Percentiles rank a stretch among this genome's conserved stretches.
Evolutionary conservation across 371 early-diverging fungal species (phyloP).

Genomic region (Gilbertella persicaria): DNA sequence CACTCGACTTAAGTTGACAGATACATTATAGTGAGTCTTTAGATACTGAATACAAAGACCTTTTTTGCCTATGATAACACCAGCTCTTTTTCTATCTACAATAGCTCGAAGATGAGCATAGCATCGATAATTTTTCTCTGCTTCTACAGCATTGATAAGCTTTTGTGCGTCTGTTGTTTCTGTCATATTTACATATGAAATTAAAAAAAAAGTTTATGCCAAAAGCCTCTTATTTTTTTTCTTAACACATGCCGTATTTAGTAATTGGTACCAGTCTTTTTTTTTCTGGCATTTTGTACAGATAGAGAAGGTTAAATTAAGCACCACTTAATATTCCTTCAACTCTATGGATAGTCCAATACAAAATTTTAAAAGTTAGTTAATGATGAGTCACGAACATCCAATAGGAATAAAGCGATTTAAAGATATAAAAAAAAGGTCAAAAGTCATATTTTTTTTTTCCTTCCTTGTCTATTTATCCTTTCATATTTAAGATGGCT

Average conservation of each 20-base stretch:
- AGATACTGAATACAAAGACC: background rate
- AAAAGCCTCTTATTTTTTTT: too few species aligned
- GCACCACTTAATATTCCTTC: too few species aligned
- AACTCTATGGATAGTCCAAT: too few species aligned
- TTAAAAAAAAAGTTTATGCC: too few species aligned
- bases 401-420: constrained; percentile 9
- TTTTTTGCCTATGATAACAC: background rate
- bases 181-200: too few species aligned
- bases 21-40: background rate
- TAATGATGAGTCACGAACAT: constrained; percentile 19
- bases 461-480: constrained; percentile 37
- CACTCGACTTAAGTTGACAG: too few species aligned
- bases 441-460: background rate
- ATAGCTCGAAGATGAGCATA: background rate
- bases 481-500: constrained; percentile 43
- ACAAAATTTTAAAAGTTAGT: too few species aligned
- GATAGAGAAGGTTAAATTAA: too few species aligned
- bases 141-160: background rate
- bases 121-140: background rate
- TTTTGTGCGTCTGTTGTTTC: background rate
- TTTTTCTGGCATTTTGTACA: too few species aligned
- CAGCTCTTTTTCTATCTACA: background rate
- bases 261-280: too few species aligned
- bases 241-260: too few species aligned
- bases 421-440: background rate